Conservation (phyloP, 78 protist species). For the Isochrysis galbana region DNA sequence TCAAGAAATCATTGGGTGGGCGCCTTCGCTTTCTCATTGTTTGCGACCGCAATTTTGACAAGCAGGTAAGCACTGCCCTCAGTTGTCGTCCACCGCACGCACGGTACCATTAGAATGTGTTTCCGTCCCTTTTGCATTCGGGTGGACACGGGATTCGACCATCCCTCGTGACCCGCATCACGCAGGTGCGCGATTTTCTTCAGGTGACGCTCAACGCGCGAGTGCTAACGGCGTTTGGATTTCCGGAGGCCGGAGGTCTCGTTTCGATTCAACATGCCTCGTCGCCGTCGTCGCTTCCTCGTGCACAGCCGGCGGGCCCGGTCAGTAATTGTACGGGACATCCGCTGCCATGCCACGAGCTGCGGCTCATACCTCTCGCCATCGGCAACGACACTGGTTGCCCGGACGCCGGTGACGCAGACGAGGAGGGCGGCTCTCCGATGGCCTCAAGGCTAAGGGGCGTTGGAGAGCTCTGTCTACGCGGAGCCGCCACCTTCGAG, state of each 20-base stretch:
- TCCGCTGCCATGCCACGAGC: constrained; percentile 21
- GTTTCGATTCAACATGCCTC: background rate
- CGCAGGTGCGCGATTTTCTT: background rate
- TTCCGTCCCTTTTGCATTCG: too few relatives aligned
- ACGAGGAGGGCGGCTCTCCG: background rate
- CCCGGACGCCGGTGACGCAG: background rate
- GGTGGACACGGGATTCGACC: too few relatives aligned
- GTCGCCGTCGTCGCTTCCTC: background rate
- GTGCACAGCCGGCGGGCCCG: background rate
- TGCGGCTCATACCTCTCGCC: background rate
- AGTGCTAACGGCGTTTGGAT: background rate
- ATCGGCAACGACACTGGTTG: background rate
- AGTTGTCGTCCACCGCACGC: too few relatives aligned
- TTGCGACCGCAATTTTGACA: background rate
- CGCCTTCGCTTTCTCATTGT: background rate
- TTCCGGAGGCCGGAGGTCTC: constrained; percentile 7
- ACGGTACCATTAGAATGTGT: too few relatives aligned
- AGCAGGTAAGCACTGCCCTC: too few relatives aligned
- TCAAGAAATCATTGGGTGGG: background rate
- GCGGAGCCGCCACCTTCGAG: background rate
- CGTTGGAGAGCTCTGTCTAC: background rate
- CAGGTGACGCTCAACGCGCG: background rate
- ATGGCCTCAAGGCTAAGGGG: background rate
- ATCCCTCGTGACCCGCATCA: too few relatives aligned
- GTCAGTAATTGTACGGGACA: background rate